These are phyloP conservation scores for Steccherinum ochraceum DNA, from an alignment of 768 basidiomycete genomes.

Conservation along the genomic window DNA sequence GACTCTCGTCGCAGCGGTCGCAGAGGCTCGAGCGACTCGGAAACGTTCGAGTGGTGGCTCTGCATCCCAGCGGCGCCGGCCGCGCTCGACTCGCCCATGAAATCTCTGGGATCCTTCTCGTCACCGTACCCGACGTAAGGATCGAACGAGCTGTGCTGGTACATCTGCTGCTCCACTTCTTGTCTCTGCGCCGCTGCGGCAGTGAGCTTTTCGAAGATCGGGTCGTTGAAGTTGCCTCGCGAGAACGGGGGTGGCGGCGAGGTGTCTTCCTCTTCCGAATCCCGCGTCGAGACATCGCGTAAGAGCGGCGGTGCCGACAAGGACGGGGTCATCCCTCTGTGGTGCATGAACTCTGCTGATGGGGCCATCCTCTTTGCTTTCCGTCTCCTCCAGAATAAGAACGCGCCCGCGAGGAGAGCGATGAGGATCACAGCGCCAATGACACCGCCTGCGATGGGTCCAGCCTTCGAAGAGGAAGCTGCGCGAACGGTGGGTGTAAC, in stretches of 20 bases:
- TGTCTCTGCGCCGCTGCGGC: slow-evolving; percentile 9
- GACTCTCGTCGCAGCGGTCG: not conserved
- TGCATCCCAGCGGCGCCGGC: not conserved
- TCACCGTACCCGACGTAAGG: not conserved
- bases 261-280: slow-evolving; percentile 8
- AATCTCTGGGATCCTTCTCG: not conserved
- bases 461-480: slow-evolving; percentile 13
- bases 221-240: slow-evolving; percentile 15
- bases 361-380: slow-evolving; percentile 38
- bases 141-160: not conserved
- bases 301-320: slow-evolving; percentile 2
- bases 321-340: slow-evolving; percentile 6
- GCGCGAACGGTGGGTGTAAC: not conserved
- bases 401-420: slow-evolving; percentile 27
- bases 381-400: slow-evolving; percentile 31
- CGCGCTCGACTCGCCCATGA: not conserved
- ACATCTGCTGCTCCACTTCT: not conserved
- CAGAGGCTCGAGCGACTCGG: not conserved
- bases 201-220: slow-evolving; percentile 19
- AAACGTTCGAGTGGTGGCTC: not conserved
- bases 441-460: slow-evolving; percentile 48
- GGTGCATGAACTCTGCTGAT: slow-evolving; percentile 48
- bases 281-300: not conserved
- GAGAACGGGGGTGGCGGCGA: slow-evolving; percentile 20
- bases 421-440: slow-evolving; percentile 36